Percentiles rank a stretch among this genome's conserved stretches.
phyloP scores from a whole-genome alignment of 2,329 filamentous ascomycete genomes.

The Microsporum canis region DNA sequence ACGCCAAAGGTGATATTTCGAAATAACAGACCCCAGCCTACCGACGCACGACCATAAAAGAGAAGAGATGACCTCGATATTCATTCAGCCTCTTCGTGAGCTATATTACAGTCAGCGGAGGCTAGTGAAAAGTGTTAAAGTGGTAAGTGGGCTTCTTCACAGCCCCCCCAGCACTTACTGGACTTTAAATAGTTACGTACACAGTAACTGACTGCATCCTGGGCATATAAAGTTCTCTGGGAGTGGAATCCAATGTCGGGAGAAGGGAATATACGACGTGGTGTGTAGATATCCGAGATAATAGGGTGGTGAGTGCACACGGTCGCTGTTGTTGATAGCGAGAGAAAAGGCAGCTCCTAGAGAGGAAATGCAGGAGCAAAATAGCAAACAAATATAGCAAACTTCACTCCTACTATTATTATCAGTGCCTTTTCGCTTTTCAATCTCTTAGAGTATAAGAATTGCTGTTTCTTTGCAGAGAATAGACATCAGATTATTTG shows the following conservation, averaged over 20 bases:
- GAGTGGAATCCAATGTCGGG: neutral
- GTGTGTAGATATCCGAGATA: neutral
- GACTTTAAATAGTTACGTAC: neutral
- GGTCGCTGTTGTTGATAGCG: neutral
- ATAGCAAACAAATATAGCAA: neutral
- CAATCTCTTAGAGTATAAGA: neutral
- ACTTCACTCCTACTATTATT: neutral
- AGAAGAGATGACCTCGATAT: neutral
- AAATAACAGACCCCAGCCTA: neutral
- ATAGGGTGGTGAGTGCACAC: neutral
- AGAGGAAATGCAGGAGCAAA: neutral
- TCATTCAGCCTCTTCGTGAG: neutral
- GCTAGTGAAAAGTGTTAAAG: neutral
- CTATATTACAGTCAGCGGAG: neutral
- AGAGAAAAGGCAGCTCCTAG: neutral
- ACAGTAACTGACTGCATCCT: neutral
- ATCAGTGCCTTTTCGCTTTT: neutral
- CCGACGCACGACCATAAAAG: neutral
- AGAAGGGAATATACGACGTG: neutral
- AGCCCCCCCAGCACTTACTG: neutral
- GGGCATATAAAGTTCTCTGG: neutral
- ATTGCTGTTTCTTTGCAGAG: neutral
- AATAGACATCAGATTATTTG: neutral
- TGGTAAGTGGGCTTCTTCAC: neutral
- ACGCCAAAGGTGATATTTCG: neutral